Evolutionary conservation across 2,329 filamentous ascomycete species (phyloP), one percentile per base, ranked within the genome.

Genomic region (Colletotrichum musicola): DNA sequence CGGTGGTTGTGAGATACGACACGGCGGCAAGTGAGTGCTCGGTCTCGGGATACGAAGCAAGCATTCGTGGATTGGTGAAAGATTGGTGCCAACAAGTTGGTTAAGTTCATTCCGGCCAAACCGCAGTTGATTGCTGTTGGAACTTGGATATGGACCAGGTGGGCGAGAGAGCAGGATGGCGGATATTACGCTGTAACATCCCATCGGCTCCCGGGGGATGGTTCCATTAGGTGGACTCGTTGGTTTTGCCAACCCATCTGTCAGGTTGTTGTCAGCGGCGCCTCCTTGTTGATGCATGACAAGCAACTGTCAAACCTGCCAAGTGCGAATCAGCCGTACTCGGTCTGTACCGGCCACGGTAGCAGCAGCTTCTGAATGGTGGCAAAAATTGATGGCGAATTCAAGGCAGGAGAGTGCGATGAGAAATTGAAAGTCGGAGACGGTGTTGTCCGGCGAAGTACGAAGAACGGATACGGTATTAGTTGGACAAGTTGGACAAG

Each of bases 291-390:
- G 22, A 27, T 35, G 18, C 53, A 47, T 51, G 53, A 35, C 54
- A 59, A 44, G 46, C 54, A 59, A 42, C 27, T 13, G 59, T 38
- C 64, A 62, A 56, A 35, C 44, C 44, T 67, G 59, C 38, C 44
- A 64, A 42, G 20, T 46, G 60, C 18, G 47, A 57, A 53, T 64
- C 60, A 68, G 9, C 49, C 35, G 18, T 38, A 35, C 30, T 35
- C 30, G 30, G 30, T 35, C 30, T 35, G 30, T 35, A 35, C 30
- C 30, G 30, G 30, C 30, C 30, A 3, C 30, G 7, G 4, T 7
- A 46, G 44, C 14, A 10, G 14, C 13, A 14, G 42, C 14, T 46
- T 46, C n/a, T 14, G 6, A n/a, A 18, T n/a, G 14, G 16, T 6
- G 18, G 14, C 6, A 6, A 46, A 10, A 14, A n/a, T 18, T 16